phyloP scores from a whole-genome alignment of 2,329 filamentous ascomycete genomes.

The Stachybotrys elegans region DNA sequence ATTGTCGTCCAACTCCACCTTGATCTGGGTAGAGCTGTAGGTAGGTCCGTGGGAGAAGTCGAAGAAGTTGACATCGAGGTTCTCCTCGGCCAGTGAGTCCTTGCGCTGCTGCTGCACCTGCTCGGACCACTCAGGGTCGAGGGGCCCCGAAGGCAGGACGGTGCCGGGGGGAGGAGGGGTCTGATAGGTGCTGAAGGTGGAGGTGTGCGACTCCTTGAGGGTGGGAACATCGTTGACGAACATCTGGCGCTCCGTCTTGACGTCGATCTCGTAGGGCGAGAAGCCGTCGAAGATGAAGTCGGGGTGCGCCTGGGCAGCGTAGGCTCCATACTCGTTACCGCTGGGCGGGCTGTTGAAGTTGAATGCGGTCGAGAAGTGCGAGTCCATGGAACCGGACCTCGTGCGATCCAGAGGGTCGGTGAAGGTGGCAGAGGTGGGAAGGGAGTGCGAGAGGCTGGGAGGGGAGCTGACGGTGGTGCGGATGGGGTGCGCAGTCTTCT shows the following conservation, averaged over 20 bases:
- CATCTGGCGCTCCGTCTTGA: constrained; percentile 93
- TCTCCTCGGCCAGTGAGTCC: constrained; percentile 63
- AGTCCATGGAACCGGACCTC: constrained; percentile 74
- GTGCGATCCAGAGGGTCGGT: constrained; percentile 69
- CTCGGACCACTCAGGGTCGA: constrained; percentile 58
- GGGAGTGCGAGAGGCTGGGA: constrained; percentile 73
- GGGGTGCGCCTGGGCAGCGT: constrained; percentile 57
- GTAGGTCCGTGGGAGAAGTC: constrained; percentile 69
- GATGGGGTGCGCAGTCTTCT: constrained; percentile 65
- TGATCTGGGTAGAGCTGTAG: constrained; percentile 59
- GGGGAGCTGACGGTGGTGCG: constrained; percentile 60
- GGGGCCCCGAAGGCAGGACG: constrained; percentile 57
- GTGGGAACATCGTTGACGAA: constrained; percentile 88
- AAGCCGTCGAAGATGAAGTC: constrained; percentile 56
- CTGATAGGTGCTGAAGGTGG: constrained; percentile 89
- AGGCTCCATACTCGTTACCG: constrained; percentile 53
- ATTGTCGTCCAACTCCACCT: constrained; percentile 78
- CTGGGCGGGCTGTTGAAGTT: constrained; percentile 62
- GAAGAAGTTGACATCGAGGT: constrained; percentile 73
- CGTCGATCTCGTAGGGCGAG: constrained; percentile 86
- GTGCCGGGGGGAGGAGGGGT: constrained; percentile 68
- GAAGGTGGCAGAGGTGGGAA: constrained; percentile 75
- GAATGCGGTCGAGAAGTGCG: constrained; percentile 69
- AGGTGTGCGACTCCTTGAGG: constrained; percentile 78
- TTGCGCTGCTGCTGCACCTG: constrained; percentile 35